Base-by-base conservation (phyloP, 306 rosid species). In the Arachis stenosperma region DNA sequence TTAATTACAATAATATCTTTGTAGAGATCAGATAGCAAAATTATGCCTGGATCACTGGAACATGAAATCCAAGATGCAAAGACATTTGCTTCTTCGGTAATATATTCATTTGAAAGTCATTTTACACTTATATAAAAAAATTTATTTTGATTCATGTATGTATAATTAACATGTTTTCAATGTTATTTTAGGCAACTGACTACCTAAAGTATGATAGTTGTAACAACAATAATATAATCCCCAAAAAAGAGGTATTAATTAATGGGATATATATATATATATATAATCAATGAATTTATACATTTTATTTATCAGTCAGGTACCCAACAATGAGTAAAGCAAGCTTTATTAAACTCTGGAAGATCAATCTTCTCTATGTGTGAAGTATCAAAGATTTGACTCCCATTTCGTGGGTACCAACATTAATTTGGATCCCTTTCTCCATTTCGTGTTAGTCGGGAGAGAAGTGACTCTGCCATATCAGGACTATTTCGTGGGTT, bases 201-300 rank as follows among this genome's bases (percentile, higher is more conserved):
- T 91, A 84, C 82, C 82, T 91, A 87, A 91, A 91, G 81, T 91
- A 91, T 79, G 97, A 88, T 62, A 91, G 88, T 44, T 88, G 97
- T 82, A 44, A 78, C 52, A 84, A 84, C 71, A 65, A 74, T 43
- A 66, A 87, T 37, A 67, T 83, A 69, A 83, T 79, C 60, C 95
- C 97, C 17, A 15, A 85, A 77, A 76, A 71, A 82, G 58, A 87
- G 97, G 97, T 88, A 79, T 29, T 9, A 8, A 50, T 37, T 55
- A 14, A 27, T 64, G 41, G 55, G 11, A 36, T 41, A 8, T 33
- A 33, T 0, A 0, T 33, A 33, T 33, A 33, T 33, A 17, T 33
- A 33, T 33, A 33, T 33, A 33, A 36, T 42, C 2, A 33, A 65
- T 12, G 56, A 11, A 75, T 50, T 60, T 36, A 63, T 72, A 11